Conservation (phyloP, 495 filamentous ascomycete genomes). For the Penicillium taxi region DNA sequence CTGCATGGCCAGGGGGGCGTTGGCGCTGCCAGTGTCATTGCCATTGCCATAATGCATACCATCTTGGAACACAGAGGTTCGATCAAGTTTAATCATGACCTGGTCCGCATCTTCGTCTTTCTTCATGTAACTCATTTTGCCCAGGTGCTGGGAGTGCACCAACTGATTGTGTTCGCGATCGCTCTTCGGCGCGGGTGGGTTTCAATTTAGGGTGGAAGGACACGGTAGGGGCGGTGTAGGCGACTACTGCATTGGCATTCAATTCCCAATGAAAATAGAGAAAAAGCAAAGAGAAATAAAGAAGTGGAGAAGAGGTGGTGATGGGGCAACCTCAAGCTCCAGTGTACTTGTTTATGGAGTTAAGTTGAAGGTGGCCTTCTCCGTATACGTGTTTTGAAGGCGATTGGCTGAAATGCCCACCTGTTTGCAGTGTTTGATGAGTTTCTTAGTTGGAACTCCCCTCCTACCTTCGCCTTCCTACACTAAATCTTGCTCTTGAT, state of each 20-base stretch:
- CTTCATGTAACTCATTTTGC: conserved; percentile 87
- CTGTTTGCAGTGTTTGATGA: too few relatives aligned
- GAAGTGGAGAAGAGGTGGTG: conserved; percentile 9
- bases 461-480: conserved; percentile 1
- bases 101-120: conserved; percentile 96
- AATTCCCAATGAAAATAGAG: conserved; percentile 7
- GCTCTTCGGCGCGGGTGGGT: conserved; percentile 13
- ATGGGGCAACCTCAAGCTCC: conserved; percentile 17
- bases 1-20: conserved; percentile 16
- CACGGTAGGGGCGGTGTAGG: conserved; percentile 28
- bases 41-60: conserved; percentile 47
- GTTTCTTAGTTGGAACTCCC: too few relatives aligned
- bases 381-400: too few relatives aligned
- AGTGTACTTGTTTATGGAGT: conserved; percentile 23
- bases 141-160: conserved; percentile 32
- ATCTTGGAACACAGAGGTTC: conserved; percentile 98
- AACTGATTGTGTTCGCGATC: conserved; percentile 22
- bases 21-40: conserved; percentile 1
- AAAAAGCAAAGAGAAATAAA: conserved; percentile 1
- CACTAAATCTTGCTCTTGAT: conserved; percentile 3
- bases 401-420: too few relatives aligned
- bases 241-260: conserved; percentile 22
- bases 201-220: conserved; percentile 25
- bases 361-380: conserved; percentile 45
- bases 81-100: conserved; percentile 90